Evolutionary conservation across 139 green algal genomes (phyloP).

Genomic region (Pleodorina starrii): DNA sequence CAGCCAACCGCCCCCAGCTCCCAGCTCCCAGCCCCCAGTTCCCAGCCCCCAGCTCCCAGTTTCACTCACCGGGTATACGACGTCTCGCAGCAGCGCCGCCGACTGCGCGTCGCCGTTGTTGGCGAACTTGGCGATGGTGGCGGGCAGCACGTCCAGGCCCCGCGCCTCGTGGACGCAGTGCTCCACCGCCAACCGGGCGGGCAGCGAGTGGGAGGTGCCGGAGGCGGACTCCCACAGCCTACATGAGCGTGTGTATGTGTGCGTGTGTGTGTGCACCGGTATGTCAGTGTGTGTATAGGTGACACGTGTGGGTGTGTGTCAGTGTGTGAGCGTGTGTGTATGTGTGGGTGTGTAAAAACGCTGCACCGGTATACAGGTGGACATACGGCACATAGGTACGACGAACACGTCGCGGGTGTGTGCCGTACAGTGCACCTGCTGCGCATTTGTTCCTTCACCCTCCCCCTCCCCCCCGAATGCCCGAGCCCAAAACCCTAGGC

Average conservation of each 20-base stretch:
- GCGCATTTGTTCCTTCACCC: too few species aligned
- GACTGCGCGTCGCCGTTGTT: constrained; percentile 71
- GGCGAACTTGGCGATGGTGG: constrained; percentile 87
- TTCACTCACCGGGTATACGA: constrained; percentile 84
- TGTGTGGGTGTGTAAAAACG: background rate
- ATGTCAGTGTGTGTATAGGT: too few species aligned
- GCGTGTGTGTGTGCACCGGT: background rate
- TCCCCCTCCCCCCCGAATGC: background rate
- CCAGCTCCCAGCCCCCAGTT: too few species aligned
- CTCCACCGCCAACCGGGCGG: constrained; percentile 92
- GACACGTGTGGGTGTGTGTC: too few species aligned
- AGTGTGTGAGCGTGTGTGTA: background rate
- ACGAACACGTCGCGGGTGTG: too few species aligned
- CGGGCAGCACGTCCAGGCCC: constrained; percentile 93
- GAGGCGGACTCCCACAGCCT: constrained; percentile 88
- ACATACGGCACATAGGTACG: too few species aligned
- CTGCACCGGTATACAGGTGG: too few species aligned
- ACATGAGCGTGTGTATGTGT: background rate
- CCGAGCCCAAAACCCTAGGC: background rate
- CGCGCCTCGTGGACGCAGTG: constrained; percentile 93
- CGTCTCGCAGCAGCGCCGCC: constrained; percentile 79
- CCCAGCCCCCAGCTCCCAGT: too few species aligned
- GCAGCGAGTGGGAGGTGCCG: constrained; percentile 75
- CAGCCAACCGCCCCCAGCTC: too few species aligned
- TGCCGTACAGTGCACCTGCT: too few species aligned